phyloP scores from a whole-genome alignment of 371 early-diverging fungal species.

The Mortierella sp. region DNA sequence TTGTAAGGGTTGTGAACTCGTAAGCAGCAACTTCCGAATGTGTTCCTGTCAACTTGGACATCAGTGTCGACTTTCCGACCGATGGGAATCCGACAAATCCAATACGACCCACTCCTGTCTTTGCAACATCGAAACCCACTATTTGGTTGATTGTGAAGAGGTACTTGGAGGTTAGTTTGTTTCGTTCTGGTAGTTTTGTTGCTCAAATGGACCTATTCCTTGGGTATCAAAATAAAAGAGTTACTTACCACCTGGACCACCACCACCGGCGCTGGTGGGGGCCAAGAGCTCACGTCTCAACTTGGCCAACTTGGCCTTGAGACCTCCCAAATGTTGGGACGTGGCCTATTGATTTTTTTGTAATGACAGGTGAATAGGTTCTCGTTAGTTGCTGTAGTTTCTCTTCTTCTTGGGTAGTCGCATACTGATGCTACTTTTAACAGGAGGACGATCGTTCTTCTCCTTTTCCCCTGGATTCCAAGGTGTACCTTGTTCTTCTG shows the following conservation, averaged over 20 bases:
- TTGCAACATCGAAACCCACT: slow-evolving; percentile 97
- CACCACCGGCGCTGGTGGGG: slow-evolving; percentile 87
- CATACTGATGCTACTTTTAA: too few relatives aligned
- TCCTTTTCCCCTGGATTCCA: not conserved
- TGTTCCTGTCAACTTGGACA: slow-evolving; percentile 98
- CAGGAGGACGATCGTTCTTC: not conserved
- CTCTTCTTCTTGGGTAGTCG: too few relatives aligned
- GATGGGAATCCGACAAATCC: slow-evolving; percentile 97
- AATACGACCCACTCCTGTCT: slow-evolving; percentile 97
- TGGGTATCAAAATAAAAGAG: not conserved
- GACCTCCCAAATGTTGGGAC: slow-evolving; percentile 96
- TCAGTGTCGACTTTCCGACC: slow-evolving; percentile 97
- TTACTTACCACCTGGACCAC: slow-evolving; percentile 75
- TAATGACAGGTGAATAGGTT: not conserved
- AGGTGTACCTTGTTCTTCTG: slow-evolving; percentile 90
- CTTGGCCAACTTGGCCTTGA: slow-evolving; percentile 99
- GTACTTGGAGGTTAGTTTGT: not conserved
- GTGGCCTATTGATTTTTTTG: slow-evolving; percentile 77
- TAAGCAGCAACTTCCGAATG: slow-evolving; percentile 97
- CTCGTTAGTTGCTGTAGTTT: not conserved
- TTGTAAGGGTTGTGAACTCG: slow-evolving; percentile 99
- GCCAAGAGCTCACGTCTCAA: slow-evolving; percentile 93
- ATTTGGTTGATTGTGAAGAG: slow-evolving; percentile 5
- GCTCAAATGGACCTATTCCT: not conserved
- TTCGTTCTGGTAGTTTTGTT: not conserved